Evolutionary conservation across 2,329 filamentous ascomycete genomes (phyloP).

Genomic region (Hypoxylon sp.): DNA sequence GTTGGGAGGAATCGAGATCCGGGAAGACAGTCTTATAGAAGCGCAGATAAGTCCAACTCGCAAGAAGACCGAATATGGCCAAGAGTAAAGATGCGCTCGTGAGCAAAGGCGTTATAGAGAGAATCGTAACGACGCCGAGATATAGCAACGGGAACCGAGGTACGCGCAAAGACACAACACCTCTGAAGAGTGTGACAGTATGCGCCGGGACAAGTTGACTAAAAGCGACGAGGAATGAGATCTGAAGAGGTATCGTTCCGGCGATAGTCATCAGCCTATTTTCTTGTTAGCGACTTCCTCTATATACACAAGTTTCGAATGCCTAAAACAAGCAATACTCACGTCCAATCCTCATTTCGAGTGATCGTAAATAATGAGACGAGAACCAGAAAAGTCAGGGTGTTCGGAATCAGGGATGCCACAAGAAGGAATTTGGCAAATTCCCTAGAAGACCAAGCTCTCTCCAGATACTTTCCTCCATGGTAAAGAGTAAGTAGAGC

Average conservation of each 20-base stretch:
- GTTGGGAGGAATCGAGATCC: conserved; percentile 75
- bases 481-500: conserved; percentile 87
- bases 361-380: conserved; percentile 80
- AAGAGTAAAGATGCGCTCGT: conserved; percentile 84
- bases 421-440: conserved; percentile 91
- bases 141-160: conserved; percentile 78
- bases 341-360: conserved; percentile 77
- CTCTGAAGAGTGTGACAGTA: conserved; percentile 93
- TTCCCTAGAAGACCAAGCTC: conserved; percentile 93
- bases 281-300: conserved; percentile 37
- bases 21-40: conserved; percentile 88
- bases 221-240: conserved; percentile 94
- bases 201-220: conserved; percentile 98
- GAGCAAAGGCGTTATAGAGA: conserved; percentile 70
- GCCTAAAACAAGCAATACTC: conserved; percentile 56
- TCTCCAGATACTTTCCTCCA: conserved; percentile 93
- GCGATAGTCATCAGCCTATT: conserved; percentile 83
- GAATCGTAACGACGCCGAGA: conserved; percentile 79
- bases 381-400: conserved; percentile 80
- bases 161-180: conserved; percentile 89
- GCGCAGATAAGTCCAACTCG: conserved; percentile 94
- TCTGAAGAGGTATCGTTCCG: conserved; percentile 90
- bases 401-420: conserved; percentile 83
- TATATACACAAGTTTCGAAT: background rate
- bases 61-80: conserved; percentile 84